Percentiles rank a stretch among this genome's conserved stretches.
These are phyloP conservation scores for Candida peoriensis DNA, from an alignment of 805 yeast species.

Conservation along the genomic window DNA sequence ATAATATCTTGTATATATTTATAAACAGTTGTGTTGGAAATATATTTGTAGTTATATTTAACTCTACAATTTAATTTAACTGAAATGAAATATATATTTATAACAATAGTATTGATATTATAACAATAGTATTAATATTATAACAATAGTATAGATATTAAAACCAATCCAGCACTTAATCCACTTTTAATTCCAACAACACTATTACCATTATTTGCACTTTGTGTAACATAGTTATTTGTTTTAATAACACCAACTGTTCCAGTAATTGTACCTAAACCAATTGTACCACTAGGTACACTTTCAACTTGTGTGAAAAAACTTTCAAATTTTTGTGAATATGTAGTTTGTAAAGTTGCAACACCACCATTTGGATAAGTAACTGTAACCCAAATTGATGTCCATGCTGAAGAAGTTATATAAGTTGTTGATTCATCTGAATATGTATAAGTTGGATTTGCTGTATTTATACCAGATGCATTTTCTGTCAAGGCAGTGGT, in stretches of 20 bases:
- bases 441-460: constrained; percentile 25
- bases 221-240: constrained; percentile 35
- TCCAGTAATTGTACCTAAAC: constrained; percentile 73
- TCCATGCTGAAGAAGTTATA: constrained; percentile 26
- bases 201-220: constrained; percentile 1
- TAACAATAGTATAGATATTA: no score
- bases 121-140: no score
- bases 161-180: no score
- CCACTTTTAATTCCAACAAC: no score
- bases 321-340: constrained; percentile 47
- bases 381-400: constrained; percentile 47
- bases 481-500: constrained; percentile 19
- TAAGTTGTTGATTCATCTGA: constrained; percentile 26
- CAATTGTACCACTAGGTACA: constrained; percentile 64
- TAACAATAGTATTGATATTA: no score
- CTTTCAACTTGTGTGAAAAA: constrained; percentile 41
- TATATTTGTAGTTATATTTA: no score
- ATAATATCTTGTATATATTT: no score
- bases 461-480: constrained; percentile 5
- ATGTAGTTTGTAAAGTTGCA: constrained; percentile 43
- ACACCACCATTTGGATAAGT: constrained; percentile 41
- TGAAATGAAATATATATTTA: no score
- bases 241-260: constrained; percentile 57
- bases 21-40: no score
- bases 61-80: no score